Evolutionary conservation across 1,284 basidiomycete genomes (phyloP).

Genomic region (Laetiporus sulphureus): DNA sequence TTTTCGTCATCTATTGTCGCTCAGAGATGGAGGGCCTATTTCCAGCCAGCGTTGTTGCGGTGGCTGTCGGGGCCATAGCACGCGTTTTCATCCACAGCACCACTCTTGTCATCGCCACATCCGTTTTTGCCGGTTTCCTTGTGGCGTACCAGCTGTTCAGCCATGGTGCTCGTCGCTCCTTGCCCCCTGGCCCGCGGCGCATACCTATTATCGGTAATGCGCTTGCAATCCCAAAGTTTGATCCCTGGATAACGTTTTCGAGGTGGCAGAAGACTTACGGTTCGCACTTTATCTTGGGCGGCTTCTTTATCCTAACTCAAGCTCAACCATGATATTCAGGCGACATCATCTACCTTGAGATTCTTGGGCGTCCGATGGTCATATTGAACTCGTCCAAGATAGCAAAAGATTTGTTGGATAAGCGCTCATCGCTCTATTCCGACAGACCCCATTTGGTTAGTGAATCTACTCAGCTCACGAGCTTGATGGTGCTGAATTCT

Average conservation of each 20-base stretch:
- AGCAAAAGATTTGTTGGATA: not conserved
- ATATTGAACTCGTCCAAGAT: not conserved
- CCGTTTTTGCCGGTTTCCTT: too few relatives aligned
- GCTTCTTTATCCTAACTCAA: not conserved
- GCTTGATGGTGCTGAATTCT: not conserved
- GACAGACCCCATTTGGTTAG: not conserved
- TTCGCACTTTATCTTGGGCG: slow-evolving; percentile 8
- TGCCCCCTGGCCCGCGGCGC: slow-evolving; percentile 52
- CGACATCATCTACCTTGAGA: not conserved
- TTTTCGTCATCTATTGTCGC: too few relatives aligned
- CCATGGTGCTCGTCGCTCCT: too few relatives aligned
- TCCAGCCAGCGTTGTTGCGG: too few relatives aligned
- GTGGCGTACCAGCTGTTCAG: too few relatives aligned
- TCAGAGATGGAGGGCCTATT: too few relatives aligned
- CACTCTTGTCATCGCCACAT: too few relatives aligned
- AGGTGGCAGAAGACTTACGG: slow-evolving; percentile 23
- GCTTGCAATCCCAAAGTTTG: slow-evolving; percentile 44
- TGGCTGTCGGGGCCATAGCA: too few relatives aligned
- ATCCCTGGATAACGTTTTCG: slow-evolving; percentile 29
- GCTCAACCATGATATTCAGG: not conserved
- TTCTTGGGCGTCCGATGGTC: not conserved
- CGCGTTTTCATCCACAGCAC: too few relatives aligned
- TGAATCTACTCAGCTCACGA: not conserved
- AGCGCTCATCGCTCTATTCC: not conserved
- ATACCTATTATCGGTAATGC: slow-evolving; percentile 57